phyloP scores from a whole-genome alignment of 345 rosid genomes.

The Eucalyptus sp. region DNA sequence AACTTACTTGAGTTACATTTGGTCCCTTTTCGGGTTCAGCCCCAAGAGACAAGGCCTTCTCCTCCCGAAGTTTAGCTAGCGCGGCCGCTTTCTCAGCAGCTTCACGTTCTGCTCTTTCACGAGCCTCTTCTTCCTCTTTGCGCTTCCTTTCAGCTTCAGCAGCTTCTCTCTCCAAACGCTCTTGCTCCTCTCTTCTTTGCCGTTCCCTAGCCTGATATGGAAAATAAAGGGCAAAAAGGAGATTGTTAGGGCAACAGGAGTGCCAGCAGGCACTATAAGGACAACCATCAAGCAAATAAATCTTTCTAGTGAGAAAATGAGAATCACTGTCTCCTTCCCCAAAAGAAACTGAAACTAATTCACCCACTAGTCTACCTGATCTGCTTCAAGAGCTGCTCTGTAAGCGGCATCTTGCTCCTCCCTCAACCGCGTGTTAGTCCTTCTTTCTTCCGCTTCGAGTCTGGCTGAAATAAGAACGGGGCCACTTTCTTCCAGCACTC shows the following conservation, averaged over 20 bases:
- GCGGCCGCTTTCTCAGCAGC: constrained; percentile 87
- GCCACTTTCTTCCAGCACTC: constrained; percentile 93
- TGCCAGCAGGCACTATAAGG: neutral
- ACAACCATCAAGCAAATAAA: neutral
- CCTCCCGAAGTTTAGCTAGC: constrained; percentile 60
- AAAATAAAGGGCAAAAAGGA: neutral
- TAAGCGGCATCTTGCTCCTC: constrained; percentile 99
- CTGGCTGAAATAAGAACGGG: constrained; percentile 81
- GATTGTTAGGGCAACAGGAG: neutral
- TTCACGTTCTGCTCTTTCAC: constrained; percentile 70
- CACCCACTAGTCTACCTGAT: constrained; percentile 45
- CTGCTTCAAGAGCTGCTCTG: constrained; percentile 98
- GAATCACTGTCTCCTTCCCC: neutral
- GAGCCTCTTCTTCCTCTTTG: constrained; percentile 90
- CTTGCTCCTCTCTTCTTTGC: constrained; percentile 79
- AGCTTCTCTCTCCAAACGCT: constrained; percentile 77
- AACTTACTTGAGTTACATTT: constrained; percentile 67
- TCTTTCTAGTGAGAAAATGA: neutral
- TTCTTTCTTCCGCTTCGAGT: constrained; percentile 93
- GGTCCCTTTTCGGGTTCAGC: constrained; percentile 90
- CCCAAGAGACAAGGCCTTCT: constrained; percentile 82
- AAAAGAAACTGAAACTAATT: neutral
- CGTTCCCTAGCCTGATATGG: constrained; percentile 28
- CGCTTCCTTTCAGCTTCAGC: constrained; percentile 85
- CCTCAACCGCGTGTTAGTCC: constrained; percentile 59